A percentile compares a stretch with the other conserved stretches of the same genome.
These are phyloP conservation scores for Wickerhamomyces silvicola DNA, from an alignment of 805 yeast genomes.

Conservation along the genomic window DNA sequence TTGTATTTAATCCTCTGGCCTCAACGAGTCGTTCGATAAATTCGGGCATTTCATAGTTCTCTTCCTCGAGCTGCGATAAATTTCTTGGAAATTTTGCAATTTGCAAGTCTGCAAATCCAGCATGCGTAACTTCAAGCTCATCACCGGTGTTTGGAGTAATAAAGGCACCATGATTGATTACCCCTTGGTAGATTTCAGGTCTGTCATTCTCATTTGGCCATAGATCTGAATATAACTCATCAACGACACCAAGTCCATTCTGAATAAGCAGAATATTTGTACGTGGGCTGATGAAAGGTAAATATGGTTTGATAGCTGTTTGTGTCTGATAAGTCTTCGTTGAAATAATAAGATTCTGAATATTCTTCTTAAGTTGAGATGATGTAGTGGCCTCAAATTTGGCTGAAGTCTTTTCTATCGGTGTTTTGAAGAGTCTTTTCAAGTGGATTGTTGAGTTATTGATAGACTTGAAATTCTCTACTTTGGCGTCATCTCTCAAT, in stretches of 20 bases:
- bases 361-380: conserved; percentile 21
- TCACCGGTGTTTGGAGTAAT: conserved; percentile 26
- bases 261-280: conserved; percentile 72
- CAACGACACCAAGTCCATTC: conserved; percentile 83
- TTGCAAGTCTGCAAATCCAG: conserved; percentile 62
- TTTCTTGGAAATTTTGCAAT: conserved; percentile 50
- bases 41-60: conserved; percentile 4
- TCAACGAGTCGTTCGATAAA: conserved; percentile 25
- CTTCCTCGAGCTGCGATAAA: conserved; percentile 8
- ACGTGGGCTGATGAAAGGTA: conserved; percentile 38
- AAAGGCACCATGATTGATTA: conserved; percentile 80
- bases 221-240: conserved; percentile 41
- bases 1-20: conserved; percentile 22
- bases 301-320: conserved; percentile 51
- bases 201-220: conserved; percentile 44
- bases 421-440: conserved; percentile 16
- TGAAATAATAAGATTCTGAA: conserved; percentile 59
- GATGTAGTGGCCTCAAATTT: conserved; percentile 9
- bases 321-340: conserved; percentile 77
- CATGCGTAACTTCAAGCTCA: conserved; percentile 50
- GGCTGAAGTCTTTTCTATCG: conserved; percentile 4
- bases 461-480: conserved; percentile 11
- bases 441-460: conserved; percentile 13
- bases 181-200: conserved; percentile 69
- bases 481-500: conserved; percentile 16